Evolutionary conservation across 2,329 filamentous ascomycete species (phyloP).

Genomic region (Aspergillus oerlinghausenensis): DNA sequence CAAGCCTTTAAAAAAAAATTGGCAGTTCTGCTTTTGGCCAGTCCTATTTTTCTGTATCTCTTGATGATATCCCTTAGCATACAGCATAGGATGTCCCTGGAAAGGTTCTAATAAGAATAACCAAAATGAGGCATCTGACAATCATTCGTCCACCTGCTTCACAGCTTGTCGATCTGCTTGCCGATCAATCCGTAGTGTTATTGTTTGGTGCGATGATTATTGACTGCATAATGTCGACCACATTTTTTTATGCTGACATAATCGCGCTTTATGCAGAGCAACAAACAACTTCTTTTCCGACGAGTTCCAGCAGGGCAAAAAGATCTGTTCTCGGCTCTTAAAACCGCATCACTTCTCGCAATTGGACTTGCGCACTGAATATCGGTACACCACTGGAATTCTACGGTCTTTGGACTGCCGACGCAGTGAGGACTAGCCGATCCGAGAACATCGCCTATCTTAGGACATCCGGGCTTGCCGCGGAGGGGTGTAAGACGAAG

Average conservation of each 20-base stretch:
- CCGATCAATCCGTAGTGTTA: neutral
- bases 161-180: neutral
- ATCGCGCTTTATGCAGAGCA: neutral
- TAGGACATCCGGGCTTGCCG: neutral
- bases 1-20: conserved; percentile 1
- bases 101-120: neutral
- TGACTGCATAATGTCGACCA: too few species aligned
- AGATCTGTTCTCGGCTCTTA: neutral
- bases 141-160: neutral
- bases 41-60: neutral
- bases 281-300: neutral
- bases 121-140: neutral
- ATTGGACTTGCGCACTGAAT: neutral
- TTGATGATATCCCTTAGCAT: conserved; percentile 5
- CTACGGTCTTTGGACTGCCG: neutral
- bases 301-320: neutral
- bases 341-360: neutral
- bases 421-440: neutral
- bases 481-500: neutral
- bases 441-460: neutral
- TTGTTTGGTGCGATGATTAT: neutral
- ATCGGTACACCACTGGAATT: neutral
- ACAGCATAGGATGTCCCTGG: conserved; percentile 5
- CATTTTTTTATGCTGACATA: neutral
- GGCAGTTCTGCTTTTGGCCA: neutral